Conservation (phyloP, 106 monocot genomes). For the Dioscorea zingiberensis region DNA sequence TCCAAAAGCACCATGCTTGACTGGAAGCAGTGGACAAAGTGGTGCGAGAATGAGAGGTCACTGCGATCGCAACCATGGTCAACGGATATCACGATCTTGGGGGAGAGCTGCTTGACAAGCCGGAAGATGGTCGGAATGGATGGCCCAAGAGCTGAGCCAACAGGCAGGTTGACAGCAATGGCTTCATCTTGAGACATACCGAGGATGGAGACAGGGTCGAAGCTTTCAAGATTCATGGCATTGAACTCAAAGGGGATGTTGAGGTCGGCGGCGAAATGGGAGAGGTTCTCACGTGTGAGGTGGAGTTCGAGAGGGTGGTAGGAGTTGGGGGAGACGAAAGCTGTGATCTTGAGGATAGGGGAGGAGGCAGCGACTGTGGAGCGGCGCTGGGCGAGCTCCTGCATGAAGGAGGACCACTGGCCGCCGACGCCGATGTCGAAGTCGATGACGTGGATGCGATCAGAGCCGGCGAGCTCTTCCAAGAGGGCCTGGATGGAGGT, state of each 20-base stretch:
- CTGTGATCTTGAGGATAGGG: conserved; percentile 59
- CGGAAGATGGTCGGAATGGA: conserved; percentile 36
- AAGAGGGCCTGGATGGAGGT: conserved; percentile 70
- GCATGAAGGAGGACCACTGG: conserved; percentile 88
- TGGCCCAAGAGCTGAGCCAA: conserved; percentile 20
- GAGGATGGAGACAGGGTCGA: conserved; percentile 42
- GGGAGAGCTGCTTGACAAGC: conserved; percentile 69
- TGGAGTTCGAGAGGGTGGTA: conserved; percentile 70
- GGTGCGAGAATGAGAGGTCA: conserved; percentile 61
- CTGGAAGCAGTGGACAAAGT: conserved; percentile 60
- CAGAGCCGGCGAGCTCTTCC: conserved; percentile 48
- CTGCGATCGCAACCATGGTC: conserved; percentile 62
- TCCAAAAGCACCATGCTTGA: conserved; percentile 58
- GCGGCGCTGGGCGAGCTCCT: conserved; percentile 70
- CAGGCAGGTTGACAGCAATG: conserved; percentile 75
- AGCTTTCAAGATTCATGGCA: conserved; percentile 48
- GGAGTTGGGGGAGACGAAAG: conserved; percentile 46
- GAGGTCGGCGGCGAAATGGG: conserved; percentile 62
- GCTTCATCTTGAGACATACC: conserved; percentile 32
- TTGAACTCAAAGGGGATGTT: conserved; percentile 74
- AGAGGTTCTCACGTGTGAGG: conserved; percentile 65
- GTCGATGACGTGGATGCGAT: conserved; percentile 72
- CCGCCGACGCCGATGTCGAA: conserved; percentile 87
- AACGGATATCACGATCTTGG: conserved; percentile 65
- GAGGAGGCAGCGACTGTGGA: conserved; percentile 7